Conservation (phyloP, 306 rosid species). For the Cyamopsis tetragonoloba region DNA sequence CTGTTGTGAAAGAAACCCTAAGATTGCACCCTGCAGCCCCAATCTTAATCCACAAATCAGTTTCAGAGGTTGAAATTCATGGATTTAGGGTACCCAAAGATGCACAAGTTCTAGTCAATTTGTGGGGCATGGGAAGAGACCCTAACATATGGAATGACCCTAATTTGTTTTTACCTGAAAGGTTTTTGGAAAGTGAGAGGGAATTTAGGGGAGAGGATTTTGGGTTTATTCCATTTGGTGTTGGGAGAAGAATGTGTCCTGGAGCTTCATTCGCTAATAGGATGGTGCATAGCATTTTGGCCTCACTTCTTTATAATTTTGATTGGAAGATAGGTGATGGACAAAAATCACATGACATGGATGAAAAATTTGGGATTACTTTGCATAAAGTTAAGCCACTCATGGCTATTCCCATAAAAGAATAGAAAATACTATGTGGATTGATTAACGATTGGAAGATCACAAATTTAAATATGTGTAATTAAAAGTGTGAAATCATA, state of each 20-base stretch:
- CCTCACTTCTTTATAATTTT: background rate
- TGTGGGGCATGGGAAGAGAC: slow-evolving; percentile 33
- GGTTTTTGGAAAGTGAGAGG: slow-evolving; percentile 9
- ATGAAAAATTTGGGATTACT: slow-evolving; percentile 23
- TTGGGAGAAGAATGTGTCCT: slow-evolving; percentile 39
- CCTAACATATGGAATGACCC: slow-evolving; percentile 14
- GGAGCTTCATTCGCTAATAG: slow-evolving; percentile 10
- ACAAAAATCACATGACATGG: background rate
- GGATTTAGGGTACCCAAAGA: slow-evolving; percentile 18
- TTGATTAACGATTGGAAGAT: no score
- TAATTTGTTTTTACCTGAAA: slow-evolving; percentile 26
- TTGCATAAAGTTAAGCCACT: slow-evolving; percentile 19
- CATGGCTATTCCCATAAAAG: background rate
- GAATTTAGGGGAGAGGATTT: slow-evolving; percentile 18
- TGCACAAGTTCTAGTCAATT: slow-evolving; percentile 16
- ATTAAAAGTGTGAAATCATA: no score
- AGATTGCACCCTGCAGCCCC: slow-evolving; percentile 37
- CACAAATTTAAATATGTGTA: no score
- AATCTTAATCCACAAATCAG: slow-evolving; percentile 21
- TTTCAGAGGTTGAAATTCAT: background rate
- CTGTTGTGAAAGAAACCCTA: slow-evolving; percentile 27
- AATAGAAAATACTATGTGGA: no score
- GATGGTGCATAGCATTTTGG: background rate
- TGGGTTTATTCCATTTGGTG: slow-evolving; percentile 33
- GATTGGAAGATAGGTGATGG: slow-evolving; percentile 26